Evolutionary conservation across 2,329 filamentous ascomycete genomes (phyloP).

Genomic region (Botryosphaeria dothidea): DNA sequence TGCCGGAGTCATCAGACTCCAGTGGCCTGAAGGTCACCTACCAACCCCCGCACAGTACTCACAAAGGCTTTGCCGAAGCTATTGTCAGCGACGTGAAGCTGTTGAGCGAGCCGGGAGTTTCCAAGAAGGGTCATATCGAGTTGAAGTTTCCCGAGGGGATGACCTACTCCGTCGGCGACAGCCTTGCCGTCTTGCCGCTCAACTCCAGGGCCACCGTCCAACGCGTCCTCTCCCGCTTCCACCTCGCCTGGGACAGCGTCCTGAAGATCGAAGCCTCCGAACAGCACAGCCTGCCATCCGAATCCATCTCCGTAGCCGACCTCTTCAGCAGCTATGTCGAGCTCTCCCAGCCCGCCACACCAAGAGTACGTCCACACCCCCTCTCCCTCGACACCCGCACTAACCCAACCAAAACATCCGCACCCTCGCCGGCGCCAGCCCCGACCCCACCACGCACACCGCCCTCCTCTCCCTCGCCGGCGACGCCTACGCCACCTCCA

Average conservation of each 20-base stretch:
- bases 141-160: constrained; percentile 42
- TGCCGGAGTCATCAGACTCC: constrained; percentile 26
- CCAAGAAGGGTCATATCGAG: constrained; percentile 27
- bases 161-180: constrained; percentile 72
- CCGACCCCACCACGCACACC: constrained; percentile 65
- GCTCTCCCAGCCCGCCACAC: constrained; percentile 54
- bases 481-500: constrained; percentile 43
- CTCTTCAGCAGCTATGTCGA: constrained; percentile 72
- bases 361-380: background rate
- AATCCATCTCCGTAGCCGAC: constrained; percentile 62
- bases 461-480: constrained; percentile 53
- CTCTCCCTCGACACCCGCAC: background rate
- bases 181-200: constrained; percentile 70
- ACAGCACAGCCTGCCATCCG: constrained; percentile 66
- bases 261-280: constrained; percentile 62
- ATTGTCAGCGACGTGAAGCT: constrained; percentile 33
- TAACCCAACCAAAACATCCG: background rate
- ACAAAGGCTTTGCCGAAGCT: constrained; percentile 34
- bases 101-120: constrained; percentile 28
- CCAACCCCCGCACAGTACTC: too few relatives aligned
- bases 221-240: constrained; percentile 66
- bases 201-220: constrained; percentile 65
- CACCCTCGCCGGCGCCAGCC: background rate
- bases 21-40: too few relatives aligned
- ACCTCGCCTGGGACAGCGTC: constrained; percentile 68